phyloP scores from a whole-genome alignment of 345 rosid species.

The Camelina neglecta region DNA sequence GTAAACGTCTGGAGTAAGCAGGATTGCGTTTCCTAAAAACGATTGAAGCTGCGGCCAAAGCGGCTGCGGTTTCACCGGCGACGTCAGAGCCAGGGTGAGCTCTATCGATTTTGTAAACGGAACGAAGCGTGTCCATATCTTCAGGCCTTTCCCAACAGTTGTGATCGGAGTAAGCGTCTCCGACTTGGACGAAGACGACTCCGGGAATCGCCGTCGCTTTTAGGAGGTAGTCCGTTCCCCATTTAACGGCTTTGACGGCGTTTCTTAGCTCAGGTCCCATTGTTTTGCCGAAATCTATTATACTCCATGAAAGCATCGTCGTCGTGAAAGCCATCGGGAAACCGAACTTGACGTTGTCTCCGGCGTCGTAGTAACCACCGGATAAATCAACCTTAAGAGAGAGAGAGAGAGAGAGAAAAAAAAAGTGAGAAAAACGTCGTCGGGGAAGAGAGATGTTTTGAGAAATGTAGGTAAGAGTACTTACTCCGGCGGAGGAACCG shows the following conservation, averaged over 20 bases:
- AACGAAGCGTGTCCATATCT: conserved; percentile 92
- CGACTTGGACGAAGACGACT: conserved; percentile 78
- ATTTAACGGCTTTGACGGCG: conserved; percentile 74
- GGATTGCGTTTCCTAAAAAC: conserved; percentile 90
- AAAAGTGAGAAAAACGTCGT: neutral
- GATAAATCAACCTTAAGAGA: conserved; percentile 67
- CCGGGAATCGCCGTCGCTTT: conserved; percentile 76
- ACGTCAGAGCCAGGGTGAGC: conserved; percentile 93
- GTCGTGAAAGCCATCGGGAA: conserved; percentile 98
- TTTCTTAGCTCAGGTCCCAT: conserved; percentile 79
- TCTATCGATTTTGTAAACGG: conserved; percentile 72
- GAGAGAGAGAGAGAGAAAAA: neutral
- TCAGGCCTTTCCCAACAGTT: conserved; percentile 97
- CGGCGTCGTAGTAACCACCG: conserved; percentile 98
- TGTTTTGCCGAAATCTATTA: conserved; percentile 81
- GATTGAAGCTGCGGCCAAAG: conserved; percentile 93
- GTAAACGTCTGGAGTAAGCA: conserved; percentile 69
- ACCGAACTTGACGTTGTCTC: conserved; percentile 93
- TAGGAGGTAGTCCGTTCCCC: conserved; percentile 89
- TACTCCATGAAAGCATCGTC: conserved; percentile 89
- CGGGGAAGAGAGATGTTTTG: neutral
- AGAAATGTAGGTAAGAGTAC: conserved; percentile 21
- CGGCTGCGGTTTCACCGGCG: conserved; percentile 98
- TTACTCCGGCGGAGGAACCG: conserved; percentile 65
- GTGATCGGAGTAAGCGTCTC: conserved; percentile 85